Evolutionary conservation across 2,329 filamentous ascomycete species (phyloP), one percentile per base, ranked within the genome.

Genomic region (Fonsecaea multimorphosa): DNA sequence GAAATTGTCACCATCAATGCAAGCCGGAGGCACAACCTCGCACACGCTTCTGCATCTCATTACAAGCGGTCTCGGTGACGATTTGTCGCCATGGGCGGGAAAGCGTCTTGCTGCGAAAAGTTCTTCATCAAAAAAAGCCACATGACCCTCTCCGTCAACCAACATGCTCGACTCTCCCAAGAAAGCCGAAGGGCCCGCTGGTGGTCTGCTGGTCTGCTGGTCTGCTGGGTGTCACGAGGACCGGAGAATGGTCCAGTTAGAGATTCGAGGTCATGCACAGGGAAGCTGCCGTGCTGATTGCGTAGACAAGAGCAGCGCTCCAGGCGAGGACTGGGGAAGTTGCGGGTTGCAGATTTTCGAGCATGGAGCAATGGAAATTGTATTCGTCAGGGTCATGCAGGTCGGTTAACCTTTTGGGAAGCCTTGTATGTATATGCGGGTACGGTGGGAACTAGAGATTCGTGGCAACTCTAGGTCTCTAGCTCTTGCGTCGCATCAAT

Each of bases 1-100:
- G 69, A 69, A 36, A 65, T 65, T n/a, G 65, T 72, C 12, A 61
- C 69, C 2, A 66, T 72, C n/a, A 64, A 54, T 29, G 52, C 59
- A 44, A 66, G 64, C 31, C 68, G 68, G 40, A 63, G 68, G 12
- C 57, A 57, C 29, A 65, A 61, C 24, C 58, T 65, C 9, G 40
- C 44, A 32, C 58, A 68, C 31, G 22, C 59, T 29, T 65, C 66
- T 36, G 54, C 59, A n/a, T 58, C 66, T 16, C 68, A 65, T 55
- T 62, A 57, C 52, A 53, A 68, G 54, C 62, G 58, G 31, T 51
- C 59, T 49, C 65, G 66, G 55, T 70, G 63, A 63, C 63, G 36
- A 22, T 36, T 32, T 14, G 51, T 38, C 27, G 49, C 56, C 29
- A 31, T 44, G 40, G 29, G 24, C 56, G 40, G 56, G 56, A 58